phyloP scores from a whole-genome alignment of 179 eudicot species.

The Dionaea muscipula region DNA sequence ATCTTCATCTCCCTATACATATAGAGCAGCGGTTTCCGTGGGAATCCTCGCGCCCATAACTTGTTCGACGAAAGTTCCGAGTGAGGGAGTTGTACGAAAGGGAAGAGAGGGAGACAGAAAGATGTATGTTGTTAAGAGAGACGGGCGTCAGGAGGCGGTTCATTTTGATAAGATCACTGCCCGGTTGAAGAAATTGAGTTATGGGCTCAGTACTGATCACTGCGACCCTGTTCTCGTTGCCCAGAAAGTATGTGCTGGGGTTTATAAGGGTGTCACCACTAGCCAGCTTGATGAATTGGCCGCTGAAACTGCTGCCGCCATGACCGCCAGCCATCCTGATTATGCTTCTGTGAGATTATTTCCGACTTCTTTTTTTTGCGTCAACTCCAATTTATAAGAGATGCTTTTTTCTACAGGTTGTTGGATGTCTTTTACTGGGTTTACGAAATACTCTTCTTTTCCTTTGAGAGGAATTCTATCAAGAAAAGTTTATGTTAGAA shows the following conservation, averaged over 20 bases:
- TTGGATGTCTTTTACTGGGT: no score
- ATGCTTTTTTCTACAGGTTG: no score
- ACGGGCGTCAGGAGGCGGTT: slow-evolving; percentile 27
- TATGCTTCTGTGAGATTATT: slow-evolving; percentile 59
- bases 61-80: neutral
- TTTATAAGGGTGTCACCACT: slow-evolving; percentile 81
- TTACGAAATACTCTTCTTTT: no score
- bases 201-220: slow-evolving; percentile 66
- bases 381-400: no score
- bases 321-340: slow-evolving; percentile 92
- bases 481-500: no score
- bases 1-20: no score
- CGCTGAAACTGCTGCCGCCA: slow-evolving; percentile 89
- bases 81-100: slow-evolving; percentile 23
- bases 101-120: neutral
- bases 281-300: slow-evolving; percentile 93
- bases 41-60: neutral
- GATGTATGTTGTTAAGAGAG: slow-evolving; percentile 46
- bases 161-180: slow-evolving; percentile 42
- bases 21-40: no score
- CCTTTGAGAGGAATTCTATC: no score
- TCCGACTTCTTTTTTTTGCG: neutral
- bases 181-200: slow-evolving; percentile 56
- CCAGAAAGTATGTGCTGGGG: slow-evolving; percentile 89
- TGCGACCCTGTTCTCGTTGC: slow-evolving; percentile 77